Evolutionary conservation across 257 asterid species (phyloP).

Genomic region (Anisodus tanguticus): DNA sequence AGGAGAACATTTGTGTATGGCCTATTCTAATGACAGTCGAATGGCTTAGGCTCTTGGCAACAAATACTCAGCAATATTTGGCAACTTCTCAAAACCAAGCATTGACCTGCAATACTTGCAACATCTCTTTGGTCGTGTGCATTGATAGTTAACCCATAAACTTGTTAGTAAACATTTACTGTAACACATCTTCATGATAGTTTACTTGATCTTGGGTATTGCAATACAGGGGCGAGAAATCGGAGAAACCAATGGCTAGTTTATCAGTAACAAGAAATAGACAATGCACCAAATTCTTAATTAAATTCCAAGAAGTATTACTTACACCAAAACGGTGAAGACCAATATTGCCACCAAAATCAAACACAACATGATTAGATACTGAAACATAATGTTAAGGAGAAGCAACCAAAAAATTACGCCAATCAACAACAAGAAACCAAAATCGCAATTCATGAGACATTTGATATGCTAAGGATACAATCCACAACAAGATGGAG

Average conservation of each 20-base stretch:
- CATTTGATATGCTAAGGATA: conserved; percentile 54
- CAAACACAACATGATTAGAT: conserved; percentile 75
- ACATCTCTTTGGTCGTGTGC: neutral
- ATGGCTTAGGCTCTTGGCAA: neutral
- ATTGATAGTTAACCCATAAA: neutral
- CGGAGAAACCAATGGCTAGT: neutral
- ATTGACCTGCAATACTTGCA: neutral
- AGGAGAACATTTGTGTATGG: neutral
- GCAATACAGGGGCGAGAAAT: neutral
- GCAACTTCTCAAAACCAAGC: neutral
- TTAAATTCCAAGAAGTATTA: conserved; percentile 26
- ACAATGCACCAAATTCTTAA: neutral
- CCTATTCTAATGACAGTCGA: neutral
- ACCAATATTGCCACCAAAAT: conserved; percentile 84
- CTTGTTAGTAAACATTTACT: neutral
- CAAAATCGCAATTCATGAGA: neutral
- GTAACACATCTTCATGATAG: neutral
- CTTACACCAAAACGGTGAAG: conserved; percentile 96
- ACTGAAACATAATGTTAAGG: conserved; percentile 68
- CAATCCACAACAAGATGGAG: conserved; percentile 84
- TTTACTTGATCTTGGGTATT: neutral
- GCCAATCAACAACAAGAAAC: neutral
- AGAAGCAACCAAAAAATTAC: conserved; percentile 33
- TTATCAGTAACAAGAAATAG: neutral
- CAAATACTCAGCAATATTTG: neutral